phyloP scores from a whole-genome alignment of 805 yeast species.

The Candida quercuum region DNA sequence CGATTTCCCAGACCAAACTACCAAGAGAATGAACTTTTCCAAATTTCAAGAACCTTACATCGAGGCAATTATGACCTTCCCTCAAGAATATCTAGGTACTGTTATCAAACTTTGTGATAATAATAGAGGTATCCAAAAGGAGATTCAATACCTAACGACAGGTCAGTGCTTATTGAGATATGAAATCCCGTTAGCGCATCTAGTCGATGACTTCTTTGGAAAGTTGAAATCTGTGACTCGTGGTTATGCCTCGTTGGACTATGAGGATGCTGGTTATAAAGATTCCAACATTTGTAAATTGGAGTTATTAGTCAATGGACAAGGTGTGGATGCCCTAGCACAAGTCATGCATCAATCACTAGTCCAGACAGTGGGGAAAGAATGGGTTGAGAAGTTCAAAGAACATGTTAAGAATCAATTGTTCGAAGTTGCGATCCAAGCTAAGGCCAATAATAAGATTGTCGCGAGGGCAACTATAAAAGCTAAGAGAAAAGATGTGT shows the following conservation, averaged over 20 bases:
- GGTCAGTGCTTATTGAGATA: slow-evolving; percentile 82
- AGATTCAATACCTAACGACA: slow-evolving; percentile 66
- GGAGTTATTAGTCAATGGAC: slow-evolving; percentile 86
- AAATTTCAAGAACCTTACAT: slow-evolving; percentile 82
- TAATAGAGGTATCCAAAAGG: slow-evolving; percentile 79
- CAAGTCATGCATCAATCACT: slow-evolving; percentile 84
- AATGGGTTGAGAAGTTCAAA: slow-evolving; percentile 79
- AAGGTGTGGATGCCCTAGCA: slow-evolving; percentile 85
- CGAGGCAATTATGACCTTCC: slow-evolving; percentile 84
- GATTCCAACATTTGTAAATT: slow-evolving; percentile 78
- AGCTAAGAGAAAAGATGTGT: slow-evolving; percentile 92
- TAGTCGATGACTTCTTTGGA: slow-evolving; percentile 95
- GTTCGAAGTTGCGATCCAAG: slow-evolving; percentile 91
- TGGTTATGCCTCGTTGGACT: slow-evolving; percentile 93
- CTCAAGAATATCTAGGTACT: slow-evolving; percentile 80
- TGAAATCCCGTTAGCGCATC: slow-evolving; percentile 77
- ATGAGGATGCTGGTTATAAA: slow-evolving; percentile 87
- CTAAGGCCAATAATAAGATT: slow-evolving; percentile 71
- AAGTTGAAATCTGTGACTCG: slow-evolving; percentile 82
- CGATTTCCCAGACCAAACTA: slow-evolving; percentile 68
- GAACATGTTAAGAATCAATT: slow-evolving; percentile 76
- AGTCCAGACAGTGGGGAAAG: slow-evolving; percentile 66
- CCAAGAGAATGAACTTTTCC: slow-evolving; percentile 34
- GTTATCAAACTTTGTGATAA: slow-evolving; percentile 84
- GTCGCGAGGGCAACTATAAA: slow-evolving; percentile 90